phyloP scores from a whole-genome alignment of 495 filamentous ascomycete species.

The Podospora appendiculata region DNA sequence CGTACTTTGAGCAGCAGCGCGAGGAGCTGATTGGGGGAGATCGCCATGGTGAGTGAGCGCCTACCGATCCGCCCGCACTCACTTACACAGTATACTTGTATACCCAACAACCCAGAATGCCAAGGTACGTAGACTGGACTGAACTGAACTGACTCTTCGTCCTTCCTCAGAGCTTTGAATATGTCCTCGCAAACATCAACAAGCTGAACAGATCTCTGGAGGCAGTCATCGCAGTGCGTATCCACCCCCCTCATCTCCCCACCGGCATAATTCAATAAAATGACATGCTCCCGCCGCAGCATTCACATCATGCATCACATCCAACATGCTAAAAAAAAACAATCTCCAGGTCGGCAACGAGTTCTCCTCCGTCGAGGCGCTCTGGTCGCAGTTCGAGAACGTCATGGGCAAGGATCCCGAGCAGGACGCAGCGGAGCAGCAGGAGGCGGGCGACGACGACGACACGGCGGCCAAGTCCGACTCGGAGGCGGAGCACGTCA shows the following conservation, averaged over 20 bases:
- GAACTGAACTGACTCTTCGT: background rate
- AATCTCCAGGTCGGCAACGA: slow-evolving; percentile 90
- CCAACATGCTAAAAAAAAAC: too few species aligned
- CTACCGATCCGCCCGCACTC: background rate
- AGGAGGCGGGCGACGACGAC: slow-evolving; percentile 15
- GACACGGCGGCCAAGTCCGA: slow-evolving; percentile 14
- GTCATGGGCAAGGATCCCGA: slow-evolving; percentile 79
- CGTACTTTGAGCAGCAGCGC: slow-evolving; percentile 74
- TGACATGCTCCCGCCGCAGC: too few species aligned
- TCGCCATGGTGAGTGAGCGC: slow-evolving; percentile 56
- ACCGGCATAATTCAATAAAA: background rate
- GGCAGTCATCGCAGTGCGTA: slow-evolving; percentile 75
- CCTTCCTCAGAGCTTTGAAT: slow-evolving; percentile 66
- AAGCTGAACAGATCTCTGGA: slow-evolving; percentile 88
- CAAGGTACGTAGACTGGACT: background rate
- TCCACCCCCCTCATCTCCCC: background rate
- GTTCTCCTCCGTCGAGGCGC: slow-evolving; percentile 89
- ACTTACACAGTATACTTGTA: background rate
- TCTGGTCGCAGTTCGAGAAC: slow-evolving; percentile 95
- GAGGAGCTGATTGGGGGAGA: slow-evolving; percentile 68
- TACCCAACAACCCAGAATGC: background rate
- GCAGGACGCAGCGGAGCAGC: slow-evolving; percentile 28
- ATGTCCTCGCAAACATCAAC: slow-evolving; percentile 94
- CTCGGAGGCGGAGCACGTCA: slow-evolving; percentile 9
- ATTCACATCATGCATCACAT: too few species aligned